Evolutionary conservation across 805 yeast genomes (phyloP).

Genomic region (Ogataea methylovora): DNA sequence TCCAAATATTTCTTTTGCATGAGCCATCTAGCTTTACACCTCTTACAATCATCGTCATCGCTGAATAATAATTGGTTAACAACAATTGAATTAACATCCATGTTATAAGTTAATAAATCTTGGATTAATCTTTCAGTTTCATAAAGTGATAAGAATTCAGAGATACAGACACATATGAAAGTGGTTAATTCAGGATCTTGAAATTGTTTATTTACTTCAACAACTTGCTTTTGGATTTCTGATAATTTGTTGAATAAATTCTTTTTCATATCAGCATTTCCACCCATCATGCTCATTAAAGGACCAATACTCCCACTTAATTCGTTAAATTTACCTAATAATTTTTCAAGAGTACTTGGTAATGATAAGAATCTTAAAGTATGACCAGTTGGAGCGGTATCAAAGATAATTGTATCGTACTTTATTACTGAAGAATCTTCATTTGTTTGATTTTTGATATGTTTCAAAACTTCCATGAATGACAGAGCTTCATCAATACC

Average conservation of each 20-base stretch:
- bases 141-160: constrained; percentile 91
- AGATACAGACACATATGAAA: constrained; percentile 92
- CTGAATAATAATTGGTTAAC: constrained; percentile 92
- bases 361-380: constrained; percentile 90
- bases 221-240: constrained; percentile 72
- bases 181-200: constrained; percentile 95
- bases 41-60: constrained; percentile 73
- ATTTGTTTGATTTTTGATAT: constrained; percentile 67
- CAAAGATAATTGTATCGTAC: constrained; percentile 89
- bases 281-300: constrained; percentile 75
- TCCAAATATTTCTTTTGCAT: constrained; percentile 94
- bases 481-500: constrained; percentile 98
- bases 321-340: constrained; percentile 81
- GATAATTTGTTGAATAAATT: constrained; percentile 75
- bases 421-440: constrained; percentile 29
- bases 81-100: constrained; percentile 95
- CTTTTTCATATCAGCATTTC: constrained; percentile 38
- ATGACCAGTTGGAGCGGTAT: constrained; percentile 99
- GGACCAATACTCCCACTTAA: constrained; percentile 87
- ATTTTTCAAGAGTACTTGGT: constrained; percentile 85
- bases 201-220: constrained; percentile 89
- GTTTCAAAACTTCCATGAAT: constrained; percentile 96
- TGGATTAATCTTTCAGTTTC: constrained; percentile 98
- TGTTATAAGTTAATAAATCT: constrained; percentile 87
- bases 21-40: constrained; percentile 88